Evolutionary conservation across 179 eudicot genomes (phyloP), one percentile per base, ranked within the genome.

Genomic region (Nepenthes alata): DNA sequence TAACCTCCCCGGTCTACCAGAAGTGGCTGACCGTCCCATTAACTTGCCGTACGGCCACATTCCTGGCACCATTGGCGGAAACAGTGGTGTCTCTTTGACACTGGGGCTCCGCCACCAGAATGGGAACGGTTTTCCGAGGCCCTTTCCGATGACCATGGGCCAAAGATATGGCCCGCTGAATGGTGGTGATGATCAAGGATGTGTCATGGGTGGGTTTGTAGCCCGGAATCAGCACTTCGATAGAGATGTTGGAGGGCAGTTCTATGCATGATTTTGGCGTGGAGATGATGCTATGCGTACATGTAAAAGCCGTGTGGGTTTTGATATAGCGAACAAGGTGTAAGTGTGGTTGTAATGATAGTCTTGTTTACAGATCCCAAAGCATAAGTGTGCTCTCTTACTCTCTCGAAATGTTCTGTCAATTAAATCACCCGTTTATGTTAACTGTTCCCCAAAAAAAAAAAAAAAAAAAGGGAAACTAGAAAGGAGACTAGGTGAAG

Each of bases 91-190:
- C 50, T 82, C 86, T 0, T 69, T 84, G 34, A 84, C 90, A 1
- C 72, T 84, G 2, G 90, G 86, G 12, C 87, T 84, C 47, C 80
- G 75, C 61, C 90, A 77, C 61, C 90, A 81, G 60, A 82, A 81
- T 53, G 75, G 76, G 35, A 56, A 69, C 12, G 73, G 75, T 2
- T 35, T 78, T 45, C 35, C 77, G 0, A 81, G 78, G 59, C 63
- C 79, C 11, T 78, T 68, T n/a, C 80, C 82, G 1, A 54, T 72
- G 11, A 72, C 62, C 38, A 70, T 82, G 5, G 79, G 79, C 48
- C 83, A 76, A 69, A 60, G 67, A 11, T 83, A 74, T 50, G 85
- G 83, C 7, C 70, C 73, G 34, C 1, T 41, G 5, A 41, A 7
- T 41, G 77, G 72, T 37, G 55, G 61, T 0, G 72, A 65, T 13